These are phyloP conservation scores for Pseudovirgaria hyperparasitica DNA, from an alignment of 2,329 filamentous ascomycete species.

Conservation along the genomic window DNA sequence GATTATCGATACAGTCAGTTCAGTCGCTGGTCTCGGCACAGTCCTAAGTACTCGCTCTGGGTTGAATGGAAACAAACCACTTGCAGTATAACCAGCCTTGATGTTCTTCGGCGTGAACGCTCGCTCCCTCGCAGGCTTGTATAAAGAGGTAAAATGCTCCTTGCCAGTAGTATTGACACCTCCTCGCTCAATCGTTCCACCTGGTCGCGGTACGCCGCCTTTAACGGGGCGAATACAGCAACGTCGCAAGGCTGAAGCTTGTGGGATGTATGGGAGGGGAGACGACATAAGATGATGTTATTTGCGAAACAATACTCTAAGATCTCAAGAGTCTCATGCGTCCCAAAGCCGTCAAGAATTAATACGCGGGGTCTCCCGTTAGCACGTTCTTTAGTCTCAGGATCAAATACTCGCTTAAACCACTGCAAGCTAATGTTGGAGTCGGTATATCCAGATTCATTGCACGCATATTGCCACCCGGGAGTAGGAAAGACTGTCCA, in stretches of 20 bases:
- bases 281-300: conserved; percentile 18
- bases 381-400: conserved; percentile 17
- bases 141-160: conserved; percentile 10
- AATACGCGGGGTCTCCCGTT: conserved; percentile 18
- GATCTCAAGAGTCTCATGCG: conserved; percentile 22
- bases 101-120: conserved; percentile 18
- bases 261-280: conserved; percentile 15
- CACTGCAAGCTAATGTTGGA: conserved; percentile 23
- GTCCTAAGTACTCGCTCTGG: conserved; percentile 17
- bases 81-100: conserved; percentile 11
- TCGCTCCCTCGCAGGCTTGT: conserved; percentile 10
- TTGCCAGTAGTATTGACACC: conserved; percentile 7
- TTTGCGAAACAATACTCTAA: conserved; percentile 19
- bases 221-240: conserved; percentile 5
- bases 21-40: conserved; percentile 11
- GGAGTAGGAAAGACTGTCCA: conserved; percentile 8
- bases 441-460: conserved; percentile 12
- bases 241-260: conserved; percentile 6
- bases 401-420: conserved; percentile 23
- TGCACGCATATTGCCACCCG: conserved; percentile 7
- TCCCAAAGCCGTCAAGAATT: conserved; percentile 22
- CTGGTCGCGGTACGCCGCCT: conserved; percentile 7
- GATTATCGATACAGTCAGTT: conserved; percentile 8
- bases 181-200: conserved; percentile 7
- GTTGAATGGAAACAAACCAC: conserved; percentile 17